These are phyloP conservation scores for Apiotrichum gracile DNA, from an alignment of 1,284 basidiomycete species.

Conservation along the genomic window DNA sequence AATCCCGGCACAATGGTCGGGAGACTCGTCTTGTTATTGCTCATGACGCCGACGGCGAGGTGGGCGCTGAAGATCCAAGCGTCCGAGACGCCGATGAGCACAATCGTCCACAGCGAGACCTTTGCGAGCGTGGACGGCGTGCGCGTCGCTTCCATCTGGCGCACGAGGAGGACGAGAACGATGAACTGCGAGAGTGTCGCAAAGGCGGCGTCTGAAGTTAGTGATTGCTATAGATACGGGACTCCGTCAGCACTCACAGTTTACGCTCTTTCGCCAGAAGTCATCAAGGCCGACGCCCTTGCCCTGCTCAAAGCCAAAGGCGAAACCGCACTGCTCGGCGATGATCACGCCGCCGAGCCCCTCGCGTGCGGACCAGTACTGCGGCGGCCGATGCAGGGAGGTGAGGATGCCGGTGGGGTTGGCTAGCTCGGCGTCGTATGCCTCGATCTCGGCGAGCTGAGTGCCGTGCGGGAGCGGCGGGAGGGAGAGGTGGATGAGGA, in stretches of 20 bases:
- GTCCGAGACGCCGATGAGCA: slow-evolving; percentile 69
- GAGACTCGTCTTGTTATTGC: slow-evolving; percentile 69
- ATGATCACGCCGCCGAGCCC: slow-evolving; percentile 59
- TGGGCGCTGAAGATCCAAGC: slow-evolving; percentile 76
- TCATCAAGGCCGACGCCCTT: slow-evolving; percentile 58
- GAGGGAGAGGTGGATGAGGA: slow-evolving; percentile 38
- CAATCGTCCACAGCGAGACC: slow-evolving; percentile 72
- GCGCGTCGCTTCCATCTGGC: slow-evolving; percentile 67
- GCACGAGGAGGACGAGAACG: slow-evolving; percentile 61
- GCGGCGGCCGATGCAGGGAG: slow-evolving; percentile 28
- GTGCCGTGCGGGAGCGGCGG: slow-evolving; percentile 27
- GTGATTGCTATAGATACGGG: neutral
- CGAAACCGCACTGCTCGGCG: slow-evolving; percentile 70
- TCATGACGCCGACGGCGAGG: slow-evolving; percentile 73
- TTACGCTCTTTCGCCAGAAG: slow-evolving; percentile 73
- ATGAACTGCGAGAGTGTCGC: slow-evolving; percentile 62
- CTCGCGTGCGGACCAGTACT: slow-evolving; percentile 33
- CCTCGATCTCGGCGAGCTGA: slow-evolving; percentile 1
- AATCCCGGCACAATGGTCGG: slow-evolving; percentile 76
- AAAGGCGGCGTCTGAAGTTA: slow-evolving; percentile 52
- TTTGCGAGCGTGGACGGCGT: slow-evolving; percentile 70
- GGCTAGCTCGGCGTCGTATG: slow-evolving; percentile 36
- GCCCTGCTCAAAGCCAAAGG: slow-evolving; percentile 60
- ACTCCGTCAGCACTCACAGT: slow-evolving; percentile 56
- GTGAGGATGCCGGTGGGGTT: slow-evolving; percentile 37